Base-by-base conservation (phyloP, 495 filamentous ascomycete genomes). In the Sporormia fimetaria region DNA sequence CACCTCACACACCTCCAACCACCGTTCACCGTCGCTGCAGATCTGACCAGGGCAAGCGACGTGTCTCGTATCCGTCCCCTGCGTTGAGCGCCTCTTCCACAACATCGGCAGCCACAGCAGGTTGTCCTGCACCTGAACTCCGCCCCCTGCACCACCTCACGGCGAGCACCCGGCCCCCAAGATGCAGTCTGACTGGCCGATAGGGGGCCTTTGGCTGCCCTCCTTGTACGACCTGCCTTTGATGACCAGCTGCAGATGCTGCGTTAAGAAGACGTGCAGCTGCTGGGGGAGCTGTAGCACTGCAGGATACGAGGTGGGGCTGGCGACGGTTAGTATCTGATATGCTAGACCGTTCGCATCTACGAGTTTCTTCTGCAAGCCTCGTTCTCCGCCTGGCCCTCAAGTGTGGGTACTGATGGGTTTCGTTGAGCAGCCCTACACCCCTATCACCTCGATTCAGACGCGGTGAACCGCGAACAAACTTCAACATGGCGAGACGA, bases 21-120 rank as follows among this genome's bases (percentile, higher is more conserved):
- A 49, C 14, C 22, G 22, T 18, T 25, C 27, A 9, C 29, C 3
- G 18, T 33, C 15, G 7, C 32, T 41, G 47, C 41, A 44, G 40
- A 43, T 40, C 41, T 1, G 11, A 17, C 34, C 41, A 40, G 27
- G 33, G 33, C 17, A 16, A 40, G 33, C 23, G 20, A 44, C 47
- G 47, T 51, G 41, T 51, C 37, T 45, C 47, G 47, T 51, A 45
- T 51, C 16, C 18, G 36, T 35, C 40, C 47, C 41, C 39, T 27
- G 27, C 7, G 40, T 28, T 30, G 10, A 21, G 20, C 25, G 38
- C 20, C 23, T 34, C 21, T 35, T 16, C 47, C 34, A 48, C 21
- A 33, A 26, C 33, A 22, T 14, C 25, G 33, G 43, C 22, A 37
- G 28, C 7, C 22, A 10, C 33, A 40, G 16, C 42, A 45, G 24